Evolutionary conservation across 768 basidiomycete species (phyloP).

Genomic region (Russula compacta): DNA sequence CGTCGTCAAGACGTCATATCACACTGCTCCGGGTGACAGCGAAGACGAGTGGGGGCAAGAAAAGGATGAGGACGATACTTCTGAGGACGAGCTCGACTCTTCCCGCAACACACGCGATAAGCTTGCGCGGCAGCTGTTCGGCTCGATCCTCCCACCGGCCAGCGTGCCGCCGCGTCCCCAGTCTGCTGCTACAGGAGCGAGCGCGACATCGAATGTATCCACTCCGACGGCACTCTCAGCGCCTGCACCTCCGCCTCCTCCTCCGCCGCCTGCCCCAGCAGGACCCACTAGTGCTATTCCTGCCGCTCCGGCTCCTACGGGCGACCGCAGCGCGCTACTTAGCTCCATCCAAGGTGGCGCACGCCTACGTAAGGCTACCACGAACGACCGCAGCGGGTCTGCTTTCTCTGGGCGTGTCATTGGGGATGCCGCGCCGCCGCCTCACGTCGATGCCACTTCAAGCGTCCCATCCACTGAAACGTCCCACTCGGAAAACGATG

Average conservation of each 20-base stretch:
- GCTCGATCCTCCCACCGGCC: constrained; percentile 49
- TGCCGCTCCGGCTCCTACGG: constrained; percentile 29
- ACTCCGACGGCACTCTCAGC: constrained; percentile 27
- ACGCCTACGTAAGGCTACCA: constrained; percentile 63
- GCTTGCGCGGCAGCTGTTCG: constrained; percentile 76
- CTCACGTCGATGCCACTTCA: constrained; percentile 51
- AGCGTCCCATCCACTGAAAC: constrained; percentile 33
- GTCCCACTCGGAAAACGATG: constrained; percentile 32
- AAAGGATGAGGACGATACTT: constrained; percentile 64
- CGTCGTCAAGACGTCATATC: constrained; percentile 45
- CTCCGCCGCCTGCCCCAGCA: constrained; percentile 25
- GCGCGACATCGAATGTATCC: constrained; percentile 17
- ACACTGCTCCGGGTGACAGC: constrained; percentile 48
- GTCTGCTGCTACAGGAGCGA: constrained; percentile 36
- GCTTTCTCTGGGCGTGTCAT: constrained; percentile 67
- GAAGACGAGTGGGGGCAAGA: constrained; percentile 83
- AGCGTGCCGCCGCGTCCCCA: constrained; percentile 33
- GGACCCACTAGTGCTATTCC: constrained; percentile 30
- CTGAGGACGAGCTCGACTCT: constrained; percentile 70
- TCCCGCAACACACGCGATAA: constrained; percentile 55
- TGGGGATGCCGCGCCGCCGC: constrained; percentile 61
- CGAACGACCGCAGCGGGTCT: constrained; percentile 73
- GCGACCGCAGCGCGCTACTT: constrained; percentile 60
- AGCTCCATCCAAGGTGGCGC: constrained; percentile 71
- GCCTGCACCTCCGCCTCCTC: constrained; percentile 31